Evolutionary conservation across 495 filamentous ascomycete genomes (phyloP).

Genomic region (Penicillium simplicissimum): DNA sequence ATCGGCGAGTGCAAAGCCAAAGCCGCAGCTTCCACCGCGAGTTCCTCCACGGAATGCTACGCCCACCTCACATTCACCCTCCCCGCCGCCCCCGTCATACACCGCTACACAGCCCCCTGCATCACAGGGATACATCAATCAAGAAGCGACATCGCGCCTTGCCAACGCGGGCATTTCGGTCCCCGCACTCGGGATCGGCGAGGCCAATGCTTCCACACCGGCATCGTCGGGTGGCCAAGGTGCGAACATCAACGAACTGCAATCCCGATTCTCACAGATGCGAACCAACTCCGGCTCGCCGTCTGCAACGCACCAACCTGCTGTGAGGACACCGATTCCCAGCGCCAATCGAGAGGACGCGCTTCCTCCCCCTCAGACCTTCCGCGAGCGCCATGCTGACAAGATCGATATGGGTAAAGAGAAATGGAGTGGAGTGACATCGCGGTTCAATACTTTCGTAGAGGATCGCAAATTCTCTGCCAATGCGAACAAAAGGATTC

Average conservation of each 20-base stretch:
- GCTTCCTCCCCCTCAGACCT: constrained; percentile 30
- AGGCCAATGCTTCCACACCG: constrained; percentile 12
- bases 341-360: constrained; percentile 23
- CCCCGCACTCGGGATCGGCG: constrained; percentile 74
- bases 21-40: constrained; percentile 64
- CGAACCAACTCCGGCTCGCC: constrained; percentile 31
- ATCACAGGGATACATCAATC: constrained; percentile 59
- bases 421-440: constrained; percentile 53
- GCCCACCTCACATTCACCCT: constrained; percentile 42
- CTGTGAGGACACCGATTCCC: constrained; percentile 56
- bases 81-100: constrained; percentile 60
- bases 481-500: constrained; percentile 30
- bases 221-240: neutral
- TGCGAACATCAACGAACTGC: constrained; percentile 63
- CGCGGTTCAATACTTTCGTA: constrained; percentile 39
- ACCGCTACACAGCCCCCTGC: constrained; percentile 30
- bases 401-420: constrained; percentile 67
- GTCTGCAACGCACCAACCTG: constrained; percentile 30
- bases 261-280: constrained; percentile 66
- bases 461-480: constrained; percentile 38
- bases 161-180: constrained; percentile 79
- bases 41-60: constrained; percentile 67
- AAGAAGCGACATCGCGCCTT: constrained; percentile 65
- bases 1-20: constrained; percentile 40
- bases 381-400: constrained; percentile 61